Percentiles rank a stretch among this genome's conserved stretches.
phyloP scores from a whole-genome alignment of 805 yeast genomes.

The Saccharomycodes ludwigii region DNA sequence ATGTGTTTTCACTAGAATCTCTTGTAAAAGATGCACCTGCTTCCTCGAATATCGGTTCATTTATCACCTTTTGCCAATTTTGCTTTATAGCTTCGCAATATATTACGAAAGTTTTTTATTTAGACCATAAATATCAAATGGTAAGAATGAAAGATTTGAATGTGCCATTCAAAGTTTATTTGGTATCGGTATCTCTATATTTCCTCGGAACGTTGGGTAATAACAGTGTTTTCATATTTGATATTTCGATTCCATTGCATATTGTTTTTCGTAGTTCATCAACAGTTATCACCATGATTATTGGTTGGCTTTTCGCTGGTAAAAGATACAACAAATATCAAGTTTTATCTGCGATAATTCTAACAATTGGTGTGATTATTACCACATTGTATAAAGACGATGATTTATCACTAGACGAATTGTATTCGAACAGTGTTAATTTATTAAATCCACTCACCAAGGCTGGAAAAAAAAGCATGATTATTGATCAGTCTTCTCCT shows the following conservation, averaged over 20 bases:
- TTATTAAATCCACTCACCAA: no score
- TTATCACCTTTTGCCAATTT: slow-evolving; percentile 51
- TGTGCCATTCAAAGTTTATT: slow-evolving; percentile 33
- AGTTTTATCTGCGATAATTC: slow-evolving; percentile 34
- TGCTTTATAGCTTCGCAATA: slow-evolving; percentile 34
- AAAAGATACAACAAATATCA: slow-evolving; percentile 36
- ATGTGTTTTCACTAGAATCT: slow-evolving; percentile 50
- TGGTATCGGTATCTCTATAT: slow-evolving; percentile 36
- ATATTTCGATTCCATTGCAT: slow-evolving; percentile 54
- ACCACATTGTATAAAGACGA: slow-evolving; percentile 25
- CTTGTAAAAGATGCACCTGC: slow-evolving; percentile 24
- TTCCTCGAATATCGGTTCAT: slow-evolving; percentile 30
- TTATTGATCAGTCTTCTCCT: no score
- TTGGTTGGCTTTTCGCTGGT: slow-evolving; percentile 36
- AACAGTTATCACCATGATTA: slow-evolving; percentile 45
- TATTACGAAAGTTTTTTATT: not conserved
- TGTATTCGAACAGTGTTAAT: no score
- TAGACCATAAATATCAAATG: not conserved
- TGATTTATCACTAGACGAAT: no score
- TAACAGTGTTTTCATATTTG: slow-evolving; percentile 44
- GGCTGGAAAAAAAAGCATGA: no score
- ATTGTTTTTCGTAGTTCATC: slow-evolving; percentile 56
- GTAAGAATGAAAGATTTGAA: slow-evolving; percentile 23
- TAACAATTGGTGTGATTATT: slow-evolving; percentile 44
- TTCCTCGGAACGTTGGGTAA: slow-evolving; percentile 40